Percentiles rank a stretch among this genome's conserved stretches.
Evolutionary conservation across 148 eudicot species (phyloP).

Genomic region (Fagopyrum homotropicum): DNA sequence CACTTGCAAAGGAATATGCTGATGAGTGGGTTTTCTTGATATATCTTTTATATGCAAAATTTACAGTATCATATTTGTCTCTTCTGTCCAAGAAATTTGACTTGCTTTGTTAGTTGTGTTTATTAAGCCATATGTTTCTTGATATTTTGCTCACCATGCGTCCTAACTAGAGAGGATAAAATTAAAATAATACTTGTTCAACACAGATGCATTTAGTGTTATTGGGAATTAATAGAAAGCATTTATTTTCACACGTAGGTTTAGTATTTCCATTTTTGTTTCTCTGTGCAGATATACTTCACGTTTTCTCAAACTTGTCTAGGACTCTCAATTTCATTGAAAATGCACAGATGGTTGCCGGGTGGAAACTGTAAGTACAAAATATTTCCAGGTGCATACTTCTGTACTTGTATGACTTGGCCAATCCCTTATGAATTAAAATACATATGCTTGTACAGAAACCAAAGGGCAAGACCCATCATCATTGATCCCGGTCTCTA

Average conservation of each 20-base stretch:
- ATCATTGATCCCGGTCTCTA: conserved; percentile 90
- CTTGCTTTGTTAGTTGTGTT: background rate
- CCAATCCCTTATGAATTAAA: background rate
- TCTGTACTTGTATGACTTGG: background rate
- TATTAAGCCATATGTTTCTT: background rate
- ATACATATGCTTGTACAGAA: conserved; percentile 37
- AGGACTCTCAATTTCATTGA: conserved; percentile 79
- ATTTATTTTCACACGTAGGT: background rate
- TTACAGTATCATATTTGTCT: background rate
- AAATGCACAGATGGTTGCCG: conserved; percentile 54
- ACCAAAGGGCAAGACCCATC: conserved; percentile 82
- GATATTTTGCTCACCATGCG: background rate
- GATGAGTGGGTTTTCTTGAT: background rate
- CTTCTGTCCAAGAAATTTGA: background rate
- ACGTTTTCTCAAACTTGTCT: conserved; percentile 78
- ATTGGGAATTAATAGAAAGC: background rate
- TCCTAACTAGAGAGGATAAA: background rate
- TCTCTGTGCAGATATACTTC: conserved; percentile 70
- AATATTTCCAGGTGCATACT: background rate
- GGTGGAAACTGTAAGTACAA: conserved; percentile 86
- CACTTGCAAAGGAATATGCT: background rate
- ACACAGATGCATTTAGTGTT: background rate
- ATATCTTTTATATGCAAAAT: background rate
- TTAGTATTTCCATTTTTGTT: conserved; percentile 16
- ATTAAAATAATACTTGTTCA: background rate